Evolutionary conservation across 1,284 basidiomycete genomes (phyloP).

Genomic region (Rhodotorula sp.): DNA sequence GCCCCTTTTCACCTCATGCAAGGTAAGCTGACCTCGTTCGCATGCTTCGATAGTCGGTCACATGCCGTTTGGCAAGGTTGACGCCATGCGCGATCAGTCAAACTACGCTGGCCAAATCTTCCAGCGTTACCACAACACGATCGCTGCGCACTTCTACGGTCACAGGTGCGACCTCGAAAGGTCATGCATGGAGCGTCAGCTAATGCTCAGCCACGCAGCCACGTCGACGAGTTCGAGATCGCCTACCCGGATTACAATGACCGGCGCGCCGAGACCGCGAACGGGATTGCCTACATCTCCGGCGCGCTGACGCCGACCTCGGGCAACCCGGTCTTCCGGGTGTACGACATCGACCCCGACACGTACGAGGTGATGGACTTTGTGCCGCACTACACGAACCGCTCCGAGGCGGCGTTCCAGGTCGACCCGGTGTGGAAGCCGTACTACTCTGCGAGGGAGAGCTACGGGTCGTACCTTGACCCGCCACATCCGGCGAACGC

Average conservation of each 20-base stretch:
- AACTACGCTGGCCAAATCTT: conserved; percentile 58
- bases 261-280: conserved; percentile 57
- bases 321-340: conserved; percentile 59
- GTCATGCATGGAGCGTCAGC: background rate
- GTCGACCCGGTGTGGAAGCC: conserved; percentile 58
- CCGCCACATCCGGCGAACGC: conserved; percentile 27
- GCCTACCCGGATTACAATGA: conserved; percentile 59
- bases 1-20: background rate
- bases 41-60: conserved; percentile 37
- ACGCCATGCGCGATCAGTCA: conserved; percentile 51
- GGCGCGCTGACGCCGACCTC: conserved; percentile 63
- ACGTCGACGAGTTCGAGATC: conserved; percentile 61
- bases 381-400: conserved; percentile 51
- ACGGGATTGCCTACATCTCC: conserved; percentile 58
- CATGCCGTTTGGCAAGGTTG: conserved; percentile 54
- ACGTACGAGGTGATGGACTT: conserved; percentile 61
- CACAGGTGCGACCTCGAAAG: conserved; percentile 51
- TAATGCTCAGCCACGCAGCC: conserved; percentile 2
- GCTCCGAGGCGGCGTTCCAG: conserved; percentile 36
- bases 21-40: conserved; percentile 1
- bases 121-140: conserved; percentile 61
- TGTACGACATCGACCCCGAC: conserved; percentile 61
- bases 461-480: conserved; percentile 47
- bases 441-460: conserved; percentile 61
- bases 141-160: conserved; percentile 60